Evolutionary conservation across 176 grass and related monocot species (phyloP), one percentile per base, ranked within the genome.

Genomic region (Phoenix dactylifera): DNA sequence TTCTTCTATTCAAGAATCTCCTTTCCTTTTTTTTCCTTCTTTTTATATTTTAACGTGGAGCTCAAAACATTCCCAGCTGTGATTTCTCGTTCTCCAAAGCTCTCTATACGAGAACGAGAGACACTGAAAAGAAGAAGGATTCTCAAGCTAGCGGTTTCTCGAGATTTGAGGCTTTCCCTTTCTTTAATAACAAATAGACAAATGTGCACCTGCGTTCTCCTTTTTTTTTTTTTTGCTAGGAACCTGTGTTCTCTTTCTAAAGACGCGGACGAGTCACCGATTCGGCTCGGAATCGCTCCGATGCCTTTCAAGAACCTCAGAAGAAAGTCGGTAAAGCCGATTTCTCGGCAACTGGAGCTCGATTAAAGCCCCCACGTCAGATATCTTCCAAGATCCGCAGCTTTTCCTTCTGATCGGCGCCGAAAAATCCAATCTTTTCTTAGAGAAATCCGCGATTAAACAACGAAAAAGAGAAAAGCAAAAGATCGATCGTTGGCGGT

Each of bases 271-370:
- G 35, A 44, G 35, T 30, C 28, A 4, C 28, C 4, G 28, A 30
- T 30, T 30, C 28, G 28, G 28, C 28, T 22, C 29, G 15, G 49
- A 14, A 24, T 62, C 26, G 16, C 26, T 55, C 68, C 63, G 52
- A 52, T 14, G 54, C 16, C 19, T 54, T 51, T 63, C 35, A 57
- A 71, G 24, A 15, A 65, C 5, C 10, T 18, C 67, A 22, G 72
- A 63, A 58, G 26, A 44, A 76, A 66, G 77, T 59, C 75, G 28
- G 59, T 48, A 85, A 85, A 73, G 75, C 63, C 59, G 72, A 67
- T 82, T 79, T 55, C 72, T 90, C 87, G 73, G 72, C 79, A 70
- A 39, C 52, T 54, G 79, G 68, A 85, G 81, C 77, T 68, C 59
- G 78, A 72, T 89, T 81, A 85, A 89, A 89, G 81, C 16, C 52